Conservation (phyloP, 2,329 filamentous ascomycete species). For the Fusarium subglutinans region DNA sequence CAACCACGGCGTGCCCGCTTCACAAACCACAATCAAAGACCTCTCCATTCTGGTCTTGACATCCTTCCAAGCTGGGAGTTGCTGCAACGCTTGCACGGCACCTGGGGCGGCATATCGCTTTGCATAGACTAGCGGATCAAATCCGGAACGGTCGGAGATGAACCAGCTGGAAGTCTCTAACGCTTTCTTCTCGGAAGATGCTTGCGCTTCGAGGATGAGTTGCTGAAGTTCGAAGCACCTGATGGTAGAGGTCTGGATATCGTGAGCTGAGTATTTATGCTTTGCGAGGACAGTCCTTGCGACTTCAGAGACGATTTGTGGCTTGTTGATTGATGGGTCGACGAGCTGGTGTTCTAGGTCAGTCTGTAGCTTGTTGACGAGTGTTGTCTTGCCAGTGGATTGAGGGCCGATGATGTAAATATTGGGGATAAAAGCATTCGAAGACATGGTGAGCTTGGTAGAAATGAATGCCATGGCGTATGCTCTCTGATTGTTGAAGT, state of each 20-base stretch:
- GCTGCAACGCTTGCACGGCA: slow-evolving; percentile 34
- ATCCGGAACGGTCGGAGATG: slow-evolving; percentile 55
- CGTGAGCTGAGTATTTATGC: slow-evolving; percentile 46
- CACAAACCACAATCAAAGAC: slow-evolving; percentile 51
- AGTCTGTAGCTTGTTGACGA: slow-evolving; percentile 47
- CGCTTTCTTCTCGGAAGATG: slow-evolving; percentile 41
- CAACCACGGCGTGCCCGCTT: slow-evolving; percentile 36
- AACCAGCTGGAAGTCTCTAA: slow-evolving; percentile 42
- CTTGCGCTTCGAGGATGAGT: slow-evolving; percentile 51
- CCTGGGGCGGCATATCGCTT: slow-evolving; percentile 42
- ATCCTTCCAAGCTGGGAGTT: slow-evolving; percentile 38
- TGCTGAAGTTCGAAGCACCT: slow-evolving; percentile 49
- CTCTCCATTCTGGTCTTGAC: slow-evolving; percentile 47
- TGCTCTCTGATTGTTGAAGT: neutral
- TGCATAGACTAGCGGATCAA: slow-evolving; percentile 55
- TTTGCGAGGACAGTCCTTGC: slow-evolving; percentile 48
- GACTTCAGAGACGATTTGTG: slow-evolving; percentile 49
- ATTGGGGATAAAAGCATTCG: neutral
- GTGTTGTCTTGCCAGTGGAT: slow-evolving; percentile 57
- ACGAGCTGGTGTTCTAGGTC: slow-evolving; percentile 30
- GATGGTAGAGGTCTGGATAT: slow-evolving; percentile 44
- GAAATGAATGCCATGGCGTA: neutral
- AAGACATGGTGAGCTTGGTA: neutral
- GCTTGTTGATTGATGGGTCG: slow-evolving; percentile 5
- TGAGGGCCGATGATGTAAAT: slow-evolving; percentile 57